phyloP scores from a whole-genome alignment of 2,329 filamentous ascomycete genomes.

The Periconia sp. region DNA sequence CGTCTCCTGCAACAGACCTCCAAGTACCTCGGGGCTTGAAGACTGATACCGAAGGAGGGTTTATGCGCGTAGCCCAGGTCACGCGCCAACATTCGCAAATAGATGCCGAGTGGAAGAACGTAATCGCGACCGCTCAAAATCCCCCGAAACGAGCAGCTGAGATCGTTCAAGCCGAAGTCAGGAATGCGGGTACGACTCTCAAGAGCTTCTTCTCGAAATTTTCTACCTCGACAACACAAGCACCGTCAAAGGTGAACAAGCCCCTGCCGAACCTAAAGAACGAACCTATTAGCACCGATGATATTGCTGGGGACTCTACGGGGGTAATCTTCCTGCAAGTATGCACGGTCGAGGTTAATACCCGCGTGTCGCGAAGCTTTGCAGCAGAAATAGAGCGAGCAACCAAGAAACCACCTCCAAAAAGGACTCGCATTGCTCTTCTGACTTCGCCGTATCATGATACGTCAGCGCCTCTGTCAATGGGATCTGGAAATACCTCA shows the following conservation, averaged over 20 bases:
- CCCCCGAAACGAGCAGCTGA: conserved; percentile 41
- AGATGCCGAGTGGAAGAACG: conserved; percentile 86
- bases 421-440: conserved; percentile 82
- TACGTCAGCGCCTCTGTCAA: conserved; percentile 67
- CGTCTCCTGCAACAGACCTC: conserved; percentile 76
- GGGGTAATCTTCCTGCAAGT: conserved; percentile 89
- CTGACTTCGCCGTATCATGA: conserved; percentile 92
- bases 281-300: conserved; percentile 54
- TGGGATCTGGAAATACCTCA: conserved; percentile 54
- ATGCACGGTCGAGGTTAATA: conserved; percentile 81
- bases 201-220: conserved; percentile 50
- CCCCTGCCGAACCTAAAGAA: conserved; percentile 21
- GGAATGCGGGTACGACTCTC: conserved; percentile 41
- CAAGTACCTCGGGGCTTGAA: conserved; percentile 79
- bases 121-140: conserved; percentile 81
- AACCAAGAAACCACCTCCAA: conserved; percentile 96
- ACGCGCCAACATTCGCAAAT: conserved; percentile 90
- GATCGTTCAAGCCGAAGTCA: conserved; percentile 42
- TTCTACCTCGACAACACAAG: conserved; percentile 27
- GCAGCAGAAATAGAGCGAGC: conserved; percentile 89
- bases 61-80: conserved; percentile 86
- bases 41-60: conserved; percentile 79
- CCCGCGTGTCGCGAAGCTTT: conserved; percentile 74
- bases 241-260: conserved; percentile 27
- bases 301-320: conserved; percentile 72